Evolutionary conservation across 495 filamentous ascomycete species (phyloP).

Genomic region (Xylaria flabelliformis): DNA sequence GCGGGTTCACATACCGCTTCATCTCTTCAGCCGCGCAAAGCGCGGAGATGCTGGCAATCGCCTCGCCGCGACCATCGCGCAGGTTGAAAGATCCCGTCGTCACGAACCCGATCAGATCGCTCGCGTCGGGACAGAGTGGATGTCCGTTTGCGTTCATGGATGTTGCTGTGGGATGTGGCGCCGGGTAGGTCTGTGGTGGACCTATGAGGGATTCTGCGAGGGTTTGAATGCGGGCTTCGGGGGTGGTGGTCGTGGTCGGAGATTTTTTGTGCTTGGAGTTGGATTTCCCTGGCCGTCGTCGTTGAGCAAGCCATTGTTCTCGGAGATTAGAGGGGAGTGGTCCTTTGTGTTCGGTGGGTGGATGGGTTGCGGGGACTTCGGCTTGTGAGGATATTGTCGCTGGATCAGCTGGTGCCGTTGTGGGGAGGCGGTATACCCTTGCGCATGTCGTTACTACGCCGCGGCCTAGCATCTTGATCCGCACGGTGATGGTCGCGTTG

Average conservation of each 20-base stretch:
- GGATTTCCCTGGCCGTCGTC: conserved; percentile 27
- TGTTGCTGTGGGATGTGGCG: conserved; percentile 28
- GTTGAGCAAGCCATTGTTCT: conserved; percentile 54
- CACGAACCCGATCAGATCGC: conserved; percentile 89
- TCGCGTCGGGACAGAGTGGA: conserved; percentile 70
- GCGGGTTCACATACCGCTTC: conserved; percentile 41
- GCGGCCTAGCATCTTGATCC: conserved; percentile 45
- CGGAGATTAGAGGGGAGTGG: conserved; percentile 46
- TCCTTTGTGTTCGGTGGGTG: conserved; percentile 22
- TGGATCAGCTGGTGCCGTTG: background rate
- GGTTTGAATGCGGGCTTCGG: conserved; percentile 54
- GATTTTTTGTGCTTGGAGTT: conserved; percentile 20
- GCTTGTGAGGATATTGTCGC: conserved; percentile 38
- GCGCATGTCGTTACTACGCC: conserved; percentile 51
- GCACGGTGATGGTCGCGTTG: conserved; percentile 42
- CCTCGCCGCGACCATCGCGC: conserved; percentile 75
- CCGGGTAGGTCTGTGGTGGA: conserved; percentile 36
- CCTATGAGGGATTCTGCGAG: conserved; percentile 61
- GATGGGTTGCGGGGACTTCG: conserved; percentile 51
- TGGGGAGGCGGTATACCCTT: conserved; percentile 56
- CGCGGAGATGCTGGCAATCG: conserved; percentile 73
- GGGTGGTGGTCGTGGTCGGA: conserved; percentile 37
- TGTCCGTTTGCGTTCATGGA: conserved; percentile 56
- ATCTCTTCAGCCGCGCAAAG: conserved; percentile 57
- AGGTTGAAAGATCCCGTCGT: conserved; percentile 87